Percentiles rank a stretch among this genome's conserved stretches.
These are phyloP conservation scores for Gossypium herbaceum DNA, from an alignment of 345 rosid genomes.

Conservation along the genomic window DNA sequence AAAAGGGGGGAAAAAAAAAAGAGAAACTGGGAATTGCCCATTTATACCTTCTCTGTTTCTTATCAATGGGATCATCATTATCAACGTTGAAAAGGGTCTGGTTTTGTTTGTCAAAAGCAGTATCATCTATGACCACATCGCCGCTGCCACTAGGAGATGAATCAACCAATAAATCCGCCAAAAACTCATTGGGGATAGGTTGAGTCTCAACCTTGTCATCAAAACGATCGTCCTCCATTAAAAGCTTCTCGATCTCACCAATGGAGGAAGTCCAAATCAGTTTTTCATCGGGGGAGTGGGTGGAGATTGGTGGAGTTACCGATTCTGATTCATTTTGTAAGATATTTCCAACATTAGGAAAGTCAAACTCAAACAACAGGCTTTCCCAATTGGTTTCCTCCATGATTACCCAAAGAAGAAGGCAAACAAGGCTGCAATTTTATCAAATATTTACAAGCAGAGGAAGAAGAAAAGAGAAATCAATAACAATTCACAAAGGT, in stretches of 20 bases:
- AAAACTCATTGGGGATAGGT: conserved; percentile 24
- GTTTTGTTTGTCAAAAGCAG: conserved; percentile 8
- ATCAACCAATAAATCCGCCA: conserved; percentile 36
- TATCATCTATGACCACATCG: conserved; percentile 17
- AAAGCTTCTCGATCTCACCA: conserved; percentile 34
- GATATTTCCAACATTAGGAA: not conserved
- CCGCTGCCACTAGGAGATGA: conserved; percentile 19
- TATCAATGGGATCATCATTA: conserved; percentile 27
- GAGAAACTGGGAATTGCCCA: not conserved
- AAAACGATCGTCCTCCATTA: conserved; percentile 33
- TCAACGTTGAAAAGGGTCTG: not conserved
- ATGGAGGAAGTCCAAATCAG: conserved; percentile 31
- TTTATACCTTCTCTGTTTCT: conserved; percentile 41
- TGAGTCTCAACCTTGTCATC: conserved; percentile 12
- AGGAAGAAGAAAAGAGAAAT: not conserved
- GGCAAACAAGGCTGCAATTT: not conserved
- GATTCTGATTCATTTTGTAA: not conserved
- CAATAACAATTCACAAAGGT: not conserved
- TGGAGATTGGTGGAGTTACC: not conserved
- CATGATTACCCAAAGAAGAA: not conserved
- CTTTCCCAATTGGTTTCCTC: conserved; percentile 6
- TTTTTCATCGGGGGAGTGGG: conserved; percentile 1
- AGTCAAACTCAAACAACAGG: not conserved
- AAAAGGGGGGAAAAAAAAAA: too few relatives aligned
- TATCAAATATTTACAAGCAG: not conserved